Base-by-base conservation (phyloP, 768 basidiomycete species). In the Suillus subluteus region DNA sequence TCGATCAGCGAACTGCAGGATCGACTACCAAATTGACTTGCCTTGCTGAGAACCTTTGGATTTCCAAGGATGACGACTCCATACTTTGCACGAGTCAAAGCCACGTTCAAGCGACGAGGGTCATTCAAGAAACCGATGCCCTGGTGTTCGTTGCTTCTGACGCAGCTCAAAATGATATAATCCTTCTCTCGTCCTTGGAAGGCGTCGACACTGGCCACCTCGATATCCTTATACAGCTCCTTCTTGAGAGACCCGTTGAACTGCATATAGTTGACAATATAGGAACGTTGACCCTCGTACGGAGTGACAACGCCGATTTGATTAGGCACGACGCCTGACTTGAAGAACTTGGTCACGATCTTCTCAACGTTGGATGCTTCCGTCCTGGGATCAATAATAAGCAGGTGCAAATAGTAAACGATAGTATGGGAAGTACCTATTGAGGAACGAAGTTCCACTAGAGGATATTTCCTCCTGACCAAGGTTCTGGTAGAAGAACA, bases 101-200 rank as follows among this genome's bases (percentile, higher is more conserved):
- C 98, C 59, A 99, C 98, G 73, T 99, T 99, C 72, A 99, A 79
- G 64, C 98, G 89, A 69, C 98, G 83, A 8, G 98, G 98, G 77
- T 99, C 98, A 72, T 97, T 99, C 82, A 99, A 86, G 86, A 99
- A 99, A 56, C 98, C 98, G 67, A 99, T 99, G 43, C 98, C 98
- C 76, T 99, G 98, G 76, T 99, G 98, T 75, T 99, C 98, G 78
- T 99, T 99, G 80, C 95, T 97, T 76, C 98, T 83, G 21, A 99
- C 98, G 74, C 98, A 99, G 75, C 92, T 94, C 59, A 99, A 84
- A 73, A 99, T 99, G 77, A 99, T 99, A 74, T 99, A 99, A 77
- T 99, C 98, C 86, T 99, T 99, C 82, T 99, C 98, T 75, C 98
- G 88, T 58, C 98, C 98, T 76, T 99, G 98, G 87, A 99, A 99